These are phyloP conservation scores for Epichloe uncinata DNA, from an alignment of 2,329 filamentous ascomycete genomes.

Conservation along the genomic window DNA sequence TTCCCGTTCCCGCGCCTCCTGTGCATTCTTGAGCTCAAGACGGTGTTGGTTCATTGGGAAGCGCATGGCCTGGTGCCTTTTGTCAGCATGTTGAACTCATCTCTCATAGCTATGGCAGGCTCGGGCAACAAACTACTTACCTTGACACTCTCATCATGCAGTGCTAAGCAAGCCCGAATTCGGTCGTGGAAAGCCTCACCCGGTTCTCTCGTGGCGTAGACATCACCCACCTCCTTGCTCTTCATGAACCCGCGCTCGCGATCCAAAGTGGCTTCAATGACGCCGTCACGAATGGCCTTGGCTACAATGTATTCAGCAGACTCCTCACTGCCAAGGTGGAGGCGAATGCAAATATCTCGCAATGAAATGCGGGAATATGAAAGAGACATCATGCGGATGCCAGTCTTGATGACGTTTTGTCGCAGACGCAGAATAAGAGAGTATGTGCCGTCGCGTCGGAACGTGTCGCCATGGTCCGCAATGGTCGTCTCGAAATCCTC, in stretches of 20 bases:
- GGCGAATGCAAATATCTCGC: constrained; percentile 89
- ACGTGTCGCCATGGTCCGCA: constrained; percentile 65
- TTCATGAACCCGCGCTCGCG: constrained; percentile 96
- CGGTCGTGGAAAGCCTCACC: constrained; percentile 96
- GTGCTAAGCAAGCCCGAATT: constrained; percentile 76
- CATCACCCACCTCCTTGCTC: constrained; percentile 90
- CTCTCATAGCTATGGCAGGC: neutral
- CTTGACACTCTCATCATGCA: constrained; percentile 98
- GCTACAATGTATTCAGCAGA: constrained; percentile 98
- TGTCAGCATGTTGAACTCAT: constrained; percentile 8
- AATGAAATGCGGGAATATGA: constrained; percentile 96
- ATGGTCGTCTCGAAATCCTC: constrained; percentile 87
- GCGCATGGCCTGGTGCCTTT: constrained; percentile 63
- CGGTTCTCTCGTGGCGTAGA: constrained; percentile 90
- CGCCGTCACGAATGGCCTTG: constrained; percentile 93
- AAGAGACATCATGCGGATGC: constrained; percentile 97
- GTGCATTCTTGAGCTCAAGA: constrained; percentile 91
- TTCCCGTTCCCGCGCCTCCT: constrained; percentile 94
- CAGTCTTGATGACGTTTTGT: constrained; percentile 98
- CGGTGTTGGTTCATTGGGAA: constrained; percentile 99
- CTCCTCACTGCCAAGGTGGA: constrained; percentile 90
- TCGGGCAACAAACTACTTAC: constrained; percentile 33
- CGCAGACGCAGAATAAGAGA: constrained; percentile 86
- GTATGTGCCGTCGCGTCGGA: constrained; percentile 90
- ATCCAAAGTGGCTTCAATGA: constrained; percentile 90